Conservation (phyloP, 179 eudicot species). For the Beta macrorhiza region DNA sequence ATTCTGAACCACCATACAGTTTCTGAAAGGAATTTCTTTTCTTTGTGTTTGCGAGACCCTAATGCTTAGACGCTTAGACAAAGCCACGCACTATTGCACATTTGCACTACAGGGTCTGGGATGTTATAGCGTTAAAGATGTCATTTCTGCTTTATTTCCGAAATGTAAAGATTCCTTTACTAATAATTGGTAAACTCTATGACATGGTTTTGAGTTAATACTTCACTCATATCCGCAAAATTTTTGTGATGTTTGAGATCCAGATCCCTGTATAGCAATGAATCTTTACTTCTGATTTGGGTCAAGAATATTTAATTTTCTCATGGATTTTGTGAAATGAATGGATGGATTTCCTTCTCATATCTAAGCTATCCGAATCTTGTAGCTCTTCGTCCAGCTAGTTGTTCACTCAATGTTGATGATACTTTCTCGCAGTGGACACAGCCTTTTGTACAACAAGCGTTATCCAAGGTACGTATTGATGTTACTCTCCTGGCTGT, state of each 20-base stretch:
- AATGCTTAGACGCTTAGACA: neutral
- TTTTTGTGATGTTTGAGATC: neutral
- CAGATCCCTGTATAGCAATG: neutral
- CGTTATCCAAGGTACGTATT: slow-evolving; percentile 61
- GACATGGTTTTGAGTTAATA: neutral
- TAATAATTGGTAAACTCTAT: neutral
- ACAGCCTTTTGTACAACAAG: slow-evolving; percentile 73
- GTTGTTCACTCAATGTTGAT: slow-evolving; percentile 51
- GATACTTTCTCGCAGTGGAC: slow-evolving; percentile 72
- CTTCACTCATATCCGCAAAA: no score
- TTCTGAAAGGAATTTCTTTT: neutral
- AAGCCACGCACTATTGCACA: neutral
- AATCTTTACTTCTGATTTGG: neutral
- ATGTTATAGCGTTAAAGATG: neutral
- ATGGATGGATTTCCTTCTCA: neutral
- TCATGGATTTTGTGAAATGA: slow-evolving; percentile 4
- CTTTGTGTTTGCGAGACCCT: neutral
- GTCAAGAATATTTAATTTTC: neutral
- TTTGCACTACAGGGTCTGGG: neutral
- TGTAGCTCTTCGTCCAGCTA: slow-evolving; percentile 78
- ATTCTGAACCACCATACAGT: neutral
- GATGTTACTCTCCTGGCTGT: slow-evolving; percentile 1
- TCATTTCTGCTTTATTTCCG: neutral
- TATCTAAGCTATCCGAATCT: slow-evolving; percentile 18
- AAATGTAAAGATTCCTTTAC: neutral